Base-by-base conservation (phyloP, 2,329 filamentous ascomycete genomes). In the Rachicladosporium sp. region DNA sequence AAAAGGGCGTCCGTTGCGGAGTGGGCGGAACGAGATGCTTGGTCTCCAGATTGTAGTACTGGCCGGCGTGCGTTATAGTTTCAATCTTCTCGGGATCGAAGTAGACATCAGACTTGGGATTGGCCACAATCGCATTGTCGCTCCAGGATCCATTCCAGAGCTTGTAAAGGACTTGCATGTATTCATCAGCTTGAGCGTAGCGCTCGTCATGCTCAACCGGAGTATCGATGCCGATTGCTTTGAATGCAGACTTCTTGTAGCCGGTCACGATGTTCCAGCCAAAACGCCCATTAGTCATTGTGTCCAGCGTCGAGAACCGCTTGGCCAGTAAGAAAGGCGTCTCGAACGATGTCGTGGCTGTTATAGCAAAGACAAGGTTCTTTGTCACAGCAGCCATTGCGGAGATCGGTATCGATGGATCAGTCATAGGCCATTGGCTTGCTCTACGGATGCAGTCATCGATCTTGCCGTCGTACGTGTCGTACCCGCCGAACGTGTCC, bases 221-320 rank as follows among this genome's bases (percentile, higher is more conserved):
- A 3, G 57, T 69, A 9, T 76, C 69, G 2, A 77, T 51, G 0
- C 74, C 75, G 40, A 79, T 76, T 0, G 73, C 74, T 49, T 78
- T 76, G 54, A 76, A 76, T 0, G 75, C 74, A 0, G 71, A 66
- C 49, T 78, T 78, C 52, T 74, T 75, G 67, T 71, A 78, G 1
- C 65, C 69, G 0, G 76, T 80, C 1, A 82, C 77, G 12, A 81
- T 78, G 44, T 81, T 81, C 77, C 76, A 79, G 0, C 73, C 76
- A 29, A 80, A 67, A 0, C 76, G 63, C 0, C 76, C 76, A 3
- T 67, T 62, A 0, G 76, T 80, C 33, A 80, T 60, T 52, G 80
- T 75, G 42, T 80, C 75, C 0, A 80, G 54, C 0, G 73, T 76
- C 0, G 73, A 77, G 40, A 80, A 77, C 0, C 74, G 62, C 51